Conservation (phyloP, 495 filamentous ascomycete genomes). For the Durotheca rogersii region DNA sequence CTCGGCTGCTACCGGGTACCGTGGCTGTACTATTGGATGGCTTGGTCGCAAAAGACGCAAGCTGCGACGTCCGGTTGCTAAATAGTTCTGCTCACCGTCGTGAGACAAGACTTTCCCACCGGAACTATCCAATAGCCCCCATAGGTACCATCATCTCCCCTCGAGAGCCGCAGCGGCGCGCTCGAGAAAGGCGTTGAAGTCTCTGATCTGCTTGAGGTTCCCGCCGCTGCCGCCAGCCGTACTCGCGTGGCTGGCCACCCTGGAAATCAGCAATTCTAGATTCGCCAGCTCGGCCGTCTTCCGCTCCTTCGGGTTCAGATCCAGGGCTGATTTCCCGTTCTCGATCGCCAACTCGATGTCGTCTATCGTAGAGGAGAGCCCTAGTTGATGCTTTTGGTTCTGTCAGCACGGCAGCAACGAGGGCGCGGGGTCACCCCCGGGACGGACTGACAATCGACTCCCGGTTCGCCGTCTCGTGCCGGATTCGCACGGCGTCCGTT, state of each 20-base stretch:
- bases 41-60: too few relatives aligned
- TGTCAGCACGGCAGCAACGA: slow-evolving; percentile 8
- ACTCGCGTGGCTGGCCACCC: slow-evolving; percentile 48
- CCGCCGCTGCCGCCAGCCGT: slow-evolving; percentile 48
- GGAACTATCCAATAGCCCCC: too few relatives aligned
- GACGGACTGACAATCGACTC: slow-evolving; percentile 44
- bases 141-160: slow-evolving; percentile 29
- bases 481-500: slow-evolving; percentile 67
- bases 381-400: slow-evolving; percentile 44
- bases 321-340: slow-evolving; percentile 43
- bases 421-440: background rate
- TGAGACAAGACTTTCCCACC: too few relatives aligned
- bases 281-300: slow-evolving; percentile 46
- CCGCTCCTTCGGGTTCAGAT: slow-evolving; percentile 39
- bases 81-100: too few relatives aligned
- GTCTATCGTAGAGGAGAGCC: slow-evolving; percentile 53
- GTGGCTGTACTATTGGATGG: too few relatives aligned
- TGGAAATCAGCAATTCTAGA: slow-evolving; percentile 51
- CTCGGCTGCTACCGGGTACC: too few relatives aligned
- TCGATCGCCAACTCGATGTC: slow-evolving; percentile 57
- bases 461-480: slow-evolving; percentile 54
- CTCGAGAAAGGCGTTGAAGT: slow-evolving; percentile 59
- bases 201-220: slow-evolving; percentile 52
- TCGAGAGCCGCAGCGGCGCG: slow-evolving; percentile 52
- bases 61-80: too few relatives aligned